phyloP scores from a whole-genome alignment of 169 alveolate genomes.

The Plasmodium gonderi region DNA sequence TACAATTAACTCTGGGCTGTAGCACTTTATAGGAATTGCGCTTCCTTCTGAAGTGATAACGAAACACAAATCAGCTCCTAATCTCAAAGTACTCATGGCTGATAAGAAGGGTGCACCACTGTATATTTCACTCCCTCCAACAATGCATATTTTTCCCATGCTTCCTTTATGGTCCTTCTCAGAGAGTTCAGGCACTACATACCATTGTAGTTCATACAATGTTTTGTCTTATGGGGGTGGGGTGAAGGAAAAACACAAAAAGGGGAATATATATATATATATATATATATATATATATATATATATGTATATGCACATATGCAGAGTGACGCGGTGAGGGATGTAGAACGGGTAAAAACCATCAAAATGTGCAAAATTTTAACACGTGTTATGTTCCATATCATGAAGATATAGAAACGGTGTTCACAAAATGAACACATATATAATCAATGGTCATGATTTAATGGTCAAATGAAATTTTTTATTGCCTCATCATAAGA shows the following conservation, averaged over 20 bases:
- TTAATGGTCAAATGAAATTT: too few relatives aligned
- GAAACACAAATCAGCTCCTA: constrained; percentile 94
- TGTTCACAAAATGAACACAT: too few relatives aligned
- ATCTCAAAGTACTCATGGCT: constrained; percentile 89
- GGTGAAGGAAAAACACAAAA: not conserved
- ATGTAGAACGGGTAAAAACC: not conserved
- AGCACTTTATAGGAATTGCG: constrained; percentile 91
- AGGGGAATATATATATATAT: not conserved
- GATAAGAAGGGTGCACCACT: constrained; percentile 95
- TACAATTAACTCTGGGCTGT: constrained; percentile 94
- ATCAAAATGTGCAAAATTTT: too few relatives aligned
- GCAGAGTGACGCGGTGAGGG: not conserved
- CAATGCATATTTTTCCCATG: constrained; percentile 83
- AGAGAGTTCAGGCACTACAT: constrained; percentile 7
- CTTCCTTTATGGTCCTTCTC: constrained; percentile 39
- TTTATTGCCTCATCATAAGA: too few relatives aligned
- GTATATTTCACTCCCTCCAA: constrained; percentile 93
- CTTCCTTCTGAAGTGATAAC: constrained; percentile 91
- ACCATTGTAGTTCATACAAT: not conserved
- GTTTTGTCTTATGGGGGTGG: constrained; percentile 14
- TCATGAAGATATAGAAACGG: too few relatives aligned
- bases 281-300: not conserved
- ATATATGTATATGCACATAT: not conserved
- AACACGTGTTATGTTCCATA: too few relatives aligned
- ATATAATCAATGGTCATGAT: too few relatives aligned